Base-by-base conservation (phyloP, 495 filamentous ascomycete species). In the Talaromyces borbonicus region DNA sequence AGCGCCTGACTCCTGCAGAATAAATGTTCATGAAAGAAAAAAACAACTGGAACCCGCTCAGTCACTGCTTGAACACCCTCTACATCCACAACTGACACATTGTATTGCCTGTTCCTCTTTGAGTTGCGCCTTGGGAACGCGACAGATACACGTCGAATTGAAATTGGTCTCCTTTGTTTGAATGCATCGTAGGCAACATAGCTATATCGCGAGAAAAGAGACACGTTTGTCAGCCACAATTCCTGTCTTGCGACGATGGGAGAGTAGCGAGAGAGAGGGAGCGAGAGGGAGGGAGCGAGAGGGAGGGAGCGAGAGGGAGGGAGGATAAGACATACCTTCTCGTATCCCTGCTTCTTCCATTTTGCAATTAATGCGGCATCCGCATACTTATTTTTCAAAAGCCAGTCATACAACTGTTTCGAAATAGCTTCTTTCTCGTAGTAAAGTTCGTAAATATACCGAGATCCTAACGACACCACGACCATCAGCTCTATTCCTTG, bases 141-240 rank as follows among this genome's bases (percentile, higher is more conserved):
- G 87, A 62, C 92, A 99, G 54, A 99, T 90, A 60, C 92, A 99
- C 3, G 93, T 98, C 32, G 85, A 80, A 63, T 92, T 93, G 72
- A 97, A 97, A 63, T 97, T 97, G 18, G 90, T 96, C 73, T 99
- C 93, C 63, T 96, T 96, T 3, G 92, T 96, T 61, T 99, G 92
- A 45, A 99, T 88, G 65, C 92, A 99, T 50, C 88, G 82, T 43
- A 95, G 71, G 59, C 92, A 99, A 61, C 92, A 99, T 6, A 98
- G 66, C 83, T 89, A 54, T 24, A 36, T 18, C 39, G 3, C 12
- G 27, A n/a, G n/a, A n/a, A n/a, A n/a, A n/a, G n/a, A n/a, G n/a
- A n/a, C n/a, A n/a, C n/a, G n/a, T n/a, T n/a, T 25, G 8, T 27
- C 27, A 31, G 23, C 20, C 23, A 38, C 40, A n/a, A 18, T 27